Evolutionary conservation across 2,329 filamentous ascomycete species (phyloP), one percentile per base, ranked within the genome.

Genomic region (Neoascochyta sp.): DNA sequence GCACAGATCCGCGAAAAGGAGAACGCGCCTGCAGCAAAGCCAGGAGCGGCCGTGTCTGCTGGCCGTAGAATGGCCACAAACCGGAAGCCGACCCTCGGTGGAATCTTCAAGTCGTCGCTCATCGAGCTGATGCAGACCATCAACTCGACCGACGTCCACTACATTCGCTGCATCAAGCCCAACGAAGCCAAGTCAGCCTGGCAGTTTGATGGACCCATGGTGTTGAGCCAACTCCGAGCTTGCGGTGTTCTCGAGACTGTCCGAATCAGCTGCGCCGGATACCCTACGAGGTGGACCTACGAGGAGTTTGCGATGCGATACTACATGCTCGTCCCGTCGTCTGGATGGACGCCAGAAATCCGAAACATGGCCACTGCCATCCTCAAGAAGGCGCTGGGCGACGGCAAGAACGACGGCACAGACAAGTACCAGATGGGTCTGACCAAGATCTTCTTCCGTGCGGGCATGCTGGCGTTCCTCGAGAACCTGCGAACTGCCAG

Each of bases 191-290:
- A 98, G 66, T 86, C 86, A 55, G 80, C 92, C 0, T 98, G 92
- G 92, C 90, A 93, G 54, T 98, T 96, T 41, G 92, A 98, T 60
- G 92, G 92, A 0, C 92, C 93, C 3, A 98, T 98, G 92, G 92
- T 98, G 48, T 76, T 98, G 39, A 95, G 87, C 65, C 92, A 98
- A 66, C 73, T 98, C 53, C 82, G 93, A 65, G 92, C 92, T 67
- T 98, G 92, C 68, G 92, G 92, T 89, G 93, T 98, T 20, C 77
- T 98, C 36, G 92, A 98, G 68, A 98, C 92, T 4, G 92, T 98
- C 34, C 81, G 92, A 60, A 98, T 98, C 65, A 95, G 88, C 68
- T 93, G 86, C 61, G 92, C 92, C 43, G 92, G 92, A 41, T 98
- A 98, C 59, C 92, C 92, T 10, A 96, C 92, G 24, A 76, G 92